A percentile compares a stretch with the other conserved stretches of the same genome.
Evolutionary conservation across 305 asterid genomes (phyloP).

Genomic region (Solanum hybrid): DNA sequence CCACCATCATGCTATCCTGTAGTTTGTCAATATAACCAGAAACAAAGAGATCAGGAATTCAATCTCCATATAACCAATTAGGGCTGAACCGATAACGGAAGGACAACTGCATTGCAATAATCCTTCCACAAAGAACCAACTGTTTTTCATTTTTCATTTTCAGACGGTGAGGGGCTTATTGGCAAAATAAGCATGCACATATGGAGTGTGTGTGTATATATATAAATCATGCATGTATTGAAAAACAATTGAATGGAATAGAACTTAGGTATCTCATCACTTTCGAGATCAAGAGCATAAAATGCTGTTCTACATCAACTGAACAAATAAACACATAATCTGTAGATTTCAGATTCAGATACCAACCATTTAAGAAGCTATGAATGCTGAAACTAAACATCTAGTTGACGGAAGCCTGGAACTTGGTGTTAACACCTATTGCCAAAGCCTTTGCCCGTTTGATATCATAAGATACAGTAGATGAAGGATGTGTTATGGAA

Average conservation of each 20-base stretch:
- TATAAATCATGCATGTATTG: background rate
- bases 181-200: background rate
- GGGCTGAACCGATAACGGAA: background rate
- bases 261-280: background rate
- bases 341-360: background rate
- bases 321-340: background rate
- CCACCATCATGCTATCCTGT: conserved; percentile 41
- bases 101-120: background rate
- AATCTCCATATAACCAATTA: background rate
- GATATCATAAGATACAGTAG: background rate
- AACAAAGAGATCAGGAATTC: background rate
- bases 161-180: background rate
- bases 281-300: background rate
- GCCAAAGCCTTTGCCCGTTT: background rate
- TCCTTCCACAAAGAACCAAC: background rate
- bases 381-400: background rate
- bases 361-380: background rate
- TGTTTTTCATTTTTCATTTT: background rate
- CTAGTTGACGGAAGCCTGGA: background rate
- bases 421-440: background rate
- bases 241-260: background rate
- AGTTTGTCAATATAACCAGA: conserved; percentile 7
- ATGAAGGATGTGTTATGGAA: background rate
- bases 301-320: background rate
- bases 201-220: background rate